Base-by-base conservation (phyloP, 2,329 filamentous ascomycete species). In the Fusarium sp. region DNA sequence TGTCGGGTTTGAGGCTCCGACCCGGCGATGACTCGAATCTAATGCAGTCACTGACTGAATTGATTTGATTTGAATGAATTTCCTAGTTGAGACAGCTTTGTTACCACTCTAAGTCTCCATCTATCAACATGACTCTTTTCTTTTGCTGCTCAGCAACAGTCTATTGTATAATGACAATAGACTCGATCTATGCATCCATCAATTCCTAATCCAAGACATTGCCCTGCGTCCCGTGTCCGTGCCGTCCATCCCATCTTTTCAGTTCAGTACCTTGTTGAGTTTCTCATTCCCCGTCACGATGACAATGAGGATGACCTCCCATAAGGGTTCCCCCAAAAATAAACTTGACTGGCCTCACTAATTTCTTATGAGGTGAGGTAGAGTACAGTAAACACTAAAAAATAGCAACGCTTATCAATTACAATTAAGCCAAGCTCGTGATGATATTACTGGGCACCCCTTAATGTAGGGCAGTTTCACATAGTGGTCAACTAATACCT, bases 241-340 rank as follows among this genome's bases (percentile, higher is more conserved):
- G 30, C 49, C 34, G 24, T 53, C 49, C 34, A 27, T 52, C 48
- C 9, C 65, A 32, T 61, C 57, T 45, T 53, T 22, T 10, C 45
- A 40, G 51, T 37, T 48, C 49, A 24, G 20, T 16, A 45, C 47
- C 37, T 57, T 57, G 55, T 51, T 64, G 58, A 69, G 56, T 56
- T 45, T 22, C 47, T 32, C 34, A n/a, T 18, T 51, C 24, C 53
- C 62, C 37, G 52, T 71, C 69, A 73, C 71, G 57, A 70, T 72
- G 69, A 61, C 56, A 59, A 57, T 37, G n/a, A 65, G 57, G 37
- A 62, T 73, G 71, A 74, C 66, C 65, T 52, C 53, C 47, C 44
- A 20, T 40, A 13, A 55, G 46, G 41, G 41, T 44, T 62, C 32
- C 16, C 24, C 22, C 11, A 55, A 22, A 42, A 37, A 13, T 41